Conservation (phyloP, 1,139 yeast genomes). For the Pichia sp. region DNA sequence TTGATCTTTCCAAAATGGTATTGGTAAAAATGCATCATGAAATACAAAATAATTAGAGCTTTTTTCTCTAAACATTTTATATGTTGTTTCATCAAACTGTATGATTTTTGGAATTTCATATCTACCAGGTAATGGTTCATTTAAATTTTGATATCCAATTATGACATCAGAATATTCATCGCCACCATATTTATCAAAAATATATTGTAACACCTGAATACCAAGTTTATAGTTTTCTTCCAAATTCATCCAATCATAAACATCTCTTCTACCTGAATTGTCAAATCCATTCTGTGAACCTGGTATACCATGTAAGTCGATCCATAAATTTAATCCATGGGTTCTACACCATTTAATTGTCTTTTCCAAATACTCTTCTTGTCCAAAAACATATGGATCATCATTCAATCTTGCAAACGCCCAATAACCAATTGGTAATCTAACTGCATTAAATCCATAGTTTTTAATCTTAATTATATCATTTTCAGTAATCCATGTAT, state of each 20-base stretch:
- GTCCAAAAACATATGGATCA: slow-evolving; percentile 91
- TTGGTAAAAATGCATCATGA: slow-evolving; percentile 68
- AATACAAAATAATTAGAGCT: slow-evolving; percentile 47
- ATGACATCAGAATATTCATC: slow-evolving; percentile 62
- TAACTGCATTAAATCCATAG: slow-evolving; percentile 75
- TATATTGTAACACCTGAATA: slow-evolving; percentile 40
- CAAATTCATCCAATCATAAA: slow-evolving; percentile 40
- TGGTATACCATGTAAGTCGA: slow-evolving; percentile 62
- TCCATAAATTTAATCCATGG: slow-evolving; percentile 49
- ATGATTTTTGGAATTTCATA: slow-evolving; percentile 54
- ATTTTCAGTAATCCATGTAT: slow-evolving; percentile 64
- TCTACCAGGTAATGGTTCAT: slow-evolving; percentile 80
- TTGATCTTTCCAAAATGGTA: slow-evolving; percentile 54
- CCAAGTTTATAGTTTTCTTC: slow-evolving; percentile 27
- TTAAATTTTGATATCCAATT: slow-evolving; percentile 75
- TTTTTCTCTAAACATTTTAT: slow-evolving; percentile 28
- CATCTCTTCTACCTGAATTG: slow-evolving; percentile 52
- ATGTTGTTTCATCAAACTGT: slow-evolving; percentile 52
- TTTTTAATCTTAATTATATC: slow-evolving; percentile 60
- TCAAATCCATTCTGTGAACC: slow-evolving; percentile 71
- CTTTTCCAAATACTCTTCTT: slow-evolving; percentile 58
- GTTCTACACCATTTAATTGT: slow-evolving; percentile 51
- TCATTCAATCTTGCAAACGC: slow-evolving; percentile 58
- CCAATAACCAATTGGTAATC: slow-evolving; percentile 97
- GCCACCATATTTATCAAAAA: slow-evolving; percentile 61